A percentile compares a stretch with the other conserved stretches of the same genome.
Conservation (phyloP, 176 grass and related monocot species). For the Aechmea fasciata region DNA sequence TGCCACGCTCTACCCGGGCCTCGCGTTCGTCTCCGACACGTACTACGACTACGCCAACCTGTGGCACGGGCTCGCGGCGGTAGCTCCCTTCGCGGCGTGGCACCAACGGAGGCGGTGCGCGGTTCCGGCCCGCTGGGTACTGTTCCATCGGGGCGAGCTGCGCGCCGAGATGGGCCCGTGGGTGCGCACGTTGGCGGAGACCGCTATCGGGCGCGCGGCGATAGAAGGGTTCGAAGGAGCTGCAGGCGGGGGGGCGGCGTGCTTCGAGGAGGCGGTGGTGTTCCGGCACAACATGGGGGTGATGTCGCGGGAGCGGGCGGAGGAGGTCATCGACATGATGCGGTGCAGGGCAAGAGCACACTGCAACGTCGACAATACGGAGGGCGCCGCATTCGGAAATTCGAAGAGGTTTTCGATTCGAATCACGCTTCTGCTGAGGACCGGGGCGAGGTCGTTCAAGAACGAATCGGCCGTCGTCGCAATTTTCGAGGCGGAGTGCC, state of each 20-base stretch:
- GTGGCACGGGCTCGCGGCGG: slow-evolving; percentile 18
- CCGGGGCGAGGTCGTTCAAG: slow-evolving; percentile 26
- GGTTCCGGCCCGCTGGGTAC: slow-evolving; percentile 16
- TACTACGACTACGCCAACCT: slow-evolving; percentile 27
- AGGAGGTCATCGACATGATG: slow-evolving; percentile 26
- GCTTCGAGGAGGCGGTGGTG: slow-evolving; percentile 29
- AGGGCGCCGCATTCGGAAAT: not conserved
- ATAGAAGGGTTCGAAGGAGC: slow-evolving; percentile 8
- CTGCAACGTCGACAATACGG: slow-evolving; percentile 3
- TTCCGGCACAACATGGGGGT: slow-evolving; percentile 24
- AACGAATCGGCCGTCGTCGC: slow-evolving; percentile 18
- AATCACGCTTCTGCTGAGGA: slow-evolving; percentile 19
- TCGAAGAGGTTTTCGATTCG: not conserved
- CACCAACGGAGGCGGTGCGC: slow-evolving; percentile 18
- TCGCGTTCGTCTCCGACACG: slow-evolving; percentile 27
- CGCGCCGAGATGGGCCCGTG: slow-evolving; percentile 5
- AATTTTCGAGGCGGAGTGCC: slow-evolving; percentile 26
- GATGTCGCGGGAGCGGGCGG: slow-evolving; percentile 17
- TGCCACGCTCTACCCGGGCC: slow-evolving; percentile 12
- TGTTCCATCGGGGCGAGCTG: slow-evolving; percentile 27
- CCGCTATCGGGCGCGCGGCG: slow-evolving; percentile 7
- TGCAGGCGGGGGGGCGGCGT: not conserved
- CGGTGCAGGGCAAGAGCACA: slow-evolving; percentile 26
- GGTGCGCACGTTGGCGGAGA: slow-evolving; percentile 10
- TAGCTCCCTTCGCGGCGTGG: slow-evolving; percentile 25